Percentiles rank a stretch among this genome's conserved stretches.
phyloP scores from a whole-genome alignment of 495 filamentous ascomycete genomes.

The Aspergillus funiculosus region DNA sequence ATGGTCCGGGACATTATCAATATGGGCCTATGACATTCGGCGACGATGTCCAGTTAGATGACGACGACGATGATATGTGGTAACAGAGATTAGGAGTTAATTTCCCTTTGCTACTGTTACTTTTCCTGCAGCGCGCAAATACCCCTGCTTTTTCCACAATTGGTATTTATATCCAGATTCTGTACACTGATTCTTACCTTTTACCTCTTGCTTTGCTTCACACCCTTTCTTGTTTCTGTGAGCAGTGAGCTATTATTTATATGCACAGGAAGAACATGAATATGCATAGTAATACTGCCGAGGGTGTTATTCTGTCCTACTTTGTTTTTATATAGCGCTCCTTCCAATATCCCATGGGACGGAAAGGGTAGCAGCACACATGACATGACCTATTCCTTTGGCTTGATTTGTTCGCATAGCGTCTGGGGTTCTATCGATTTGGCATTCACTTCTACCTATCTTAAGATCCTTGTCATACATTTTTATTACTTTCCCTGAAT shows the following conservation, averaged over 20 bases:
- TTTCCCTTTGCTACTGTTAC: constrained; percentile 24
- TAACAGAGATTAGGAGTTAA: constrained; percentile 29
- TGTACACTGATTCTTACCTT: constrained; percentile 30
- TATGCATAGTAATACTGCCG: constrained; percentile 8
- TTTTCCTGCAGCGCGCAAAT: constrained; percentile 33
- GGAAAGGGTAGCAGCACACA: constrained; percentile 12
- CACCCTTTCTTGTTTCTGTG: constrained; percentile 11
- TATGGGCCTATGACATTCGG: constrained; percentile 49
- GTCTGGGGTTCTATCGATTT: constrained; percentile 32
- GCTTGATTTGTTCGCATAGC: constrained; percentile 42
- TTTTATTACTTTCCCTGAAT: constrained; percentile 8
- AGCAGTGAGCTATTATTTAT: constrained; percentile 8
- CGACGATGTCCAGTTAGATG: constrained; percentile 43
- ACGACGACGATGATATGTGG: constrained; percentile 55
- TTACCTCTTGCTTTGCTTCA: constrained; percentile 8
- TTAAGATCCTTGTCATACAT: constrained; percentile 13
- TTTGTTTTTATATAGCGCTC: constrained; percentile 19
- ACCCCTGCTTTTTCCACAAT: constrained; percentile 30
- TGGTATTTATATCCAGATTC: constrained; percentile 19
- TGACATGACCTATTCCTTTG: constrained; percentile 23
- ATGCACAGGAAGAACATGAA: constrained; percentile 15
- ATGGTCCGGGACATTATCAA: constrained; percentile 41
- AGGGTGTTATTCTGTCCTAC: constrained; percentile 12
- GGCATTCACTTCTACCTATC: constrained; percentile 8
- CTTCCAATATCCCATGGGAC: constrained; percentile 4